Percentiles rank a stretch among this genome's conserved stretches.
Evolutionary conservation across 768 basidiomycete genomes (phyloP).

Genomic region (Hygrocybe punicea): DNA sequence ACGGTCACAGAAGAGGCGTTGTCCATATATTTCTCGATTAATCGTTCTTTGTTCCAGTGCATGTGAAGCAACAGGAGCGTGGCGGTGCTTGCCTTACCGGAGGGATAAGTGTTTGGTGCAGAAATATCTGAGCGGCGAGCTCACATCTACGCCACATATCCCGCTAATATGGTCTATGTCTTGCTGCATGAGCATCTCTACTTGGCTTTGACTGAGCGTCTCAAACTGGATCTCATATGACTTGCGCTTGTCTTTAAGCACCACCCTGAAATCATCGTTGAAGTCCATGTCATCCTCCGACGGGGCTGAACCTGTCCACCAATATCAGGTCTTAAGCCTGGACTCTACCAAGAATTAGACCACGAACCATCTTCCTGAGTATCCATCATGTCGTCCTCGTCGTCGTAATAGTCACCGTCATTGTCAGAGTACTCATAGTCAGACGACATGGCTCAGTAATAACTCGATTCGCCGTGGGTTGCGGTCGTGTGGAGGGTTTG

Average conservation of each 20-base stretch:
- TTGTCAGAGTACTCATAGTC: constrained; percentile 73
- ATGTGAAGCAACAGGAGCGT: constrained; percentile 76
- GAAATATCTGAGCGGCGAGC: constrained; percentile 32
- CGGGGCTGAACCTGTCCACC: constrained; percentile 4
- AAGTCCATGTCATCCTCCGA: constrained; percentile 66
- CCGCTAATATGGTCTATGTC: constrained; percentile 86
- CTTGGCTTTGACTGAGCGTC: constrained; percentile 63
- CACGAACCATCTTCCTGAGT: constrained; percentile 49
- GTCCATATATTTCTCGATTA: constrained; percentile 98
- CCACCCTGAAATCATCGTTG: constrained; percentile 66
- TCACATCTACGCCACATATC: constrained; percentile 85
- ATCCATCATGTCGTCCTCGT: constrained; percentile 71
- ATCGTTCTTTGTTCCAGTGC: constrained; percentile 93
- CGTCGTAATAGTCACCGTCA: constrained; percentile 55
- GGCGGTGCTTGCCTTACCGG: constrained; percentile 60
- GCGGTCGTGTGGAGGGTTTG: background rate
- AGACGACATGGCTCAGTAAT: constrained; percentile 41
- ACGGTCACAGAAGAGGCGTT: constrained; percentile 68
- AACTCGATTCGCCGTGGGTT: background rate
- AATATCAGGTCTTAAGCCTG: background rate
- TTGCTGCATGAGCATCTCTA: constrained; percentile 72
- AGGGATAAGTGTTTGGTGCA: constrained; percentile 6
- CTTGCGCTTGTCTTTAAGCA: constrained; percentile 55
- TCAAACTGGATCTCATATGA: constrained; percentile 85
- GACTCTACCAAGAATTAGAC: no score